Evolutionary conservation across 2,329 filamentous ascomycete species (phyloP).

Genomic region (Berkeleyomyces rouxiae): DNA sequence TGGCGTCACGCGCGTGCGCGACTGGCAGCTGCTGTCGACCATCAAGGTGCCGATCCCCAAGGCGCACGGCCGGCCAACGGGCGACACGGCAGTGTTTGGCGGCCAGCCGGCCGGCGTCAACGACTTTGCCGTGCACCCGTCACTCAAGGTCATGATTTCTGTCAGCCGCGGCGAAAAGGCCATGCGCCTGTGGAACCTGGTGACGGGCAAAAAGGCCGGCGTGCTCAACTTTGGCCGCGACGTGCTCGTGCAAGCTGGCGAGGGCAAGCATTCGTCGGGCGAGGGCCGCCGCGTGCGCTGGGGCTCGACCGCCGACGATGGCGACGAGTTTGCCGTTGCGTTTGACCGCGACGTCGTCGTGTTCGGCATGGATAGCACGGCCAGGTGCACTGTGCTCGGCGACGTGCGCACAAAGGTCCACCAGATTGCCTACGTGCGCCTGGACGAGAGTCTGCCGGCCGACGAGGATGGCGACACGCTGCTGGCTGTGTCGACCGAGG

Average conservation of each 20-base stretch:
- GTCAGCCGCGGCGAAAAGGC: conserved; percentile 78
- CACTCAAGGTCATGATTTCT: conserved; percentile 90
- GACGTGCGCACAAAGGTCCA: conserved; percentile 64
- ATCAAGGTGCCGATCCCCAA: conserved; percentile 84
- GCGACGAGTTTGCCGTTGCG: conserved; percentile 71
- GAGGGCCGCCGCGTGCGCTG: conserved; percentile 74
- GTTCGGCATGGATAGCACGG: conserved; percentile 76
- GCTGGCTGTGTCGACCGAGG: conserved; percentile 71
- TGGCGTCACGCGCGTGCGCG: conserved; percentile 68
- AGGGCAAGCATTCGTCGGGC: conserved; percentile 59
- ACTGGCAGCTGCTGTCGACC: conserved; percentile 74
- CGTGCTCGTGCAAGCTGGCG: conserved; percentile 57
- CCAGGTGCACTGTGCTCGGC: conserved; percentile 56
- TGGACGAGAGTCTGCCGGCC: conserved; percentile 31
- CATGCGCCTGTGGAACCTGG: conserved; percentile 91
- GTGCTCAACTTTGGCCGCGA: conserved; percentile 70
- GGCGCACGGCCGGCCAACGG: conserved; percentile 61
- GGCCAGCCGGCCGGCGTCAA: conserved; percentile 78
- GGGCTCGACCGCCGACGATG: conserved; percentile 50
- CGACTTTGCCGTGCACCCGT: conserved; percentile 88
- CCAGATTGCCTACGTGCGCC: conserved; percentile 54
- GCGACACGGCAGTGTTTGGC: conserved; percentile 73
- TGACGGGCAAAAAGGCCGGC: conserved; percentile 89
- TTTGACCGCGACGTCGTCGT: conserved; percentile 77
- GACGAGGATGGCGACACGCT: conserved; percentile 26